A percentile compares a stretch with the other conserved stretches of the same genome.
These are phyloP conservation scores for Globisporangium parvum DNA, from an alignment of 352 stramenopile species.

Conservation along the genomic window DNA sequence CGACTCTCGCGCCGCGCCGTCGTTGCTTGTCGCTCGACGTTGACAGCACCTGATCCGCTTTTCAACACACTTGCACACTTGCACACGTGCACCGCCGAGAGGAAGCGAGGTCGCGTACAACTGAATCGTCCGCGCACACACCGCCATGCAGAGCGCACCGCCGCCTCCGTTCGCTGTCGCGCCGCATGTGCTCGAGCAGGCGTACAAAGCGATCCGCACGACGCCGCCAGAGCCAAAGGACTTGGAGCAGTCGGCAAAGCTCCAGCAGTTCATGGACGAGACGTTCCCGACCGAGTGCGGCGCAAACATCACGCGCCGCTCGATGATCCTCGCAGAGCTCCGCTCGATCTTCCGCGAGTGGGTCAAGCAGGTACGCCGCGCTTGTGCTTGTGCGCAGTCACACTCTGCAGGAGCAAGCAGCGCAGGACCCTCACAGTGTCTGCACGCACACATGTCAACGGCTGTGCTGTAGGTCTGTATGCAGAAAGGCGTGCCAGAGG, in stretches of 20 bases:
- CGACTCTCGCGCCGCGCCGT: too few relatives aligned
- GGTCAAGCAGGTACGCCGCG: constrained; percentile 53
- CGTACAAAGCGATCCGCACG: constrained; percentile 86
- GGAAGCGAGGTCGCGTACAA: neutral
- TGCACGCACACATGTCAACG: neutral
- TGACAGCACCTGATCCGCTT: neutral
- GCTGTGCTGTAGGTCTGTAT: constrained; percentile 56
- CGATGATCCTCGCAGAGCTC: constrained; percentile 79
- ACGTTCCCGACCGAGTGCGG: constrained; percentile 72
- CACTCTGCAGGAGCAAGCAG: too few relatives aligned
- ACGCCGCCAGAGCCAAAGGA: constrained; percentile 80
- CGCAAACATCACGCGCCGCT: constrained; percentile 81
- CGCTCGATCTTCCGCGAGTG: constrained; percentile 80
- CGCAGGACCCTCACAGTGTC: constrained; percentile 4
- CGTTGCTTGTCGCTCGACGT: too few relatives aligned
- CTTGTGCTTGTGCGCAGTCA: neutral
- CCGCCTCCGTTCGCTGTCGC: constrained; percentile 52
- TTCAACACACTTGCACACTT: neutral
- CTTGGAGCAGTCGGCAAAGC: constrained; percentile 75
- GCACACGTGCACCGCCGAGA: too few relatives aligned
- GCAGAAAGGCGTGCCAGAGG: constrained; percentile 76
- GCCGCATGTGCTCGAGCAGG: constrained; percentile 77
- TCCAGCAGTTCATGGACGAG: constrained; percentile 76
- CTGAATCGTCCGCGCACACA: too few relatives aligned
- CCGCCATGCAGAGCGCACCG: constrained; percentile 43